These are phyloP conservation scores for Byssochlamys sp. DNA, from an alignment of 2,329 filamentous ascomycete species.

Conservation along the genomic window DNA sequence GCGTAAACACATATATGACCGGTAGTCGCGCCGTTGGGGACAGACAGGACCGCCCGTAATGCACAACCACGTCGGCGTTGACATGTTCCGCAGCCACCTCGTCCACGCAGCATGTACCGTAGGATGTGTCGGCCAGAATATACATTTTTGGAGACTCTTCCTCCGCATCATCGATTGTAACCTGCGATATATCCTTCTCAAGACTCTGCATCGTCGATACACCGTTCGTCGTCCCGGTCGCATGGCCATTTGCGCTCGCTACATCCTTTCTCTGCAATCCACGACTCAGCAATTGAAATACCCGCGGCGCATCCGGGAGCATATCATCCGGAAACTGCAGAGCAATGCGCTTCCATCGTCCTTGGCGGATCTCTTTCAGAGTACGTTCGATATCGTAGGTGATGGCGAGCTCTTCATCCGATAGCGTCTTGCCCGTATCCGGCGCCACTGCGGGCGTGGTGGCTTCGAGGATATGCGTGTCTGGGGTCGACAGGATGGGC, in stretches of 20 bases:
- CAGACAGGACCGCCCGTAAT: conserved; percentile 86
- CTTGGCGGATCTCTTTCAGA: conserved; percentile 61
- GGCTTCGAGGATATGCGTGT: conserved; percentile 51
- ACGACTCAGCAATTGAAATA: conserved; percentile 57
- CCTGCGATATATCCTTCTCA: conserved; percentile 16
- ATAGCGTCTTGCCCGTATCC: conserved; percentile 26
- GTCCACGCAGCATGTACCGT: conserved; percentile 93
- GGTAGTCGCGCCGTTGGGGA: conserved; percentile 80
- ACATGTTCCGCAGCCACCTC: conserved; percentile 93
- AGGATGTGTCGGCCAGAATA: conserved; percentile 89
- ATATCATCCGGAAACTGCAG: conserved; percentile 95
- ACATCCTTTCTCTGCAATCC: conserved; percentile 34
- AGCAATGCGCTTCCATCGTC: conserved; percentile 66
- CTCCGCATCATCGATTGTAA: conserved; percentile 16
- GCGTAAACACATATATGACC: conserved; percentile 84
- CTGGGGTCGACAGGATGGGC: conserved; percentile 54
- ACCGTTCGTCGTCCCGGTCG: conserved; percentile 3
- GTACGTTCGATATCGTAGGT: conserved; percentile 83
- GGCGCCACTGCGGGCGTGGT: conserved; percentile 34
- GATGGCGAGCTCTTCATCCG: conserved; percentile 60
- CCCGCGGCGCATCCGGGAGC: conserved; percentile 73
- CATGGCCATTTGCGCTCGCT: conserved; percentile 5
- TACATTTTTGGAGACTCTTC: conserved; percentile 47
- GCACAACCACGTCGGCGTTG: conserved; percentile 79
- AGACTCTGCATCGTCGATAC: conserved; percentile 10